Conservation (phyloP, 2,329 filamentous ascomycete genomes). For the Talaromyces sp. region DNA sequence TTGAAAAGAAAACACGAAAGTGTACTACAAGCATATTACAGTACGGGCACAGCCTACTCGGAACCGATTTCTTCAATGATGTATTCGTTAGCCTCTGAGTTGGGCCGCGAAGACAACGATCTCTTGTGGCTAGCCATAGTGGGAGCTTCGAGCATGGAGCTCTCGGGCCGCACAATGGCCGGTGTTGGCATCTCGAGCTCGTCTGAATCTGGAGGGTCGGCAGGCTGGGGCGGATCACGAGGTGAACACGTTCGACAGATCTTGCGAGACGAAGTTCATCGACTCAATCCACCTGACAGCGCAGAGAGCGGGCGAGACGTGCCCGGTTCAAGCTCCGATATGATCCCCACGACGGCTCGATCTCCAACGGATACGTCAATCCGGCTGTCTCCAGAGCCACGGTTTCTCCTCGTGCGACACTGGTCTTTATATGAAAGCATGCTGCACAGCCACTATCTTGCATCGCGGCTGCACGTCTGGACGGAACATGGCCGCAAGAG, state of each 20-base stretch:
- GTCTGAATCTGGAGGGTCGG: constrained; percentile 50
- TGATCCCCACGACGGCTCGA: constrained; percentile 82
- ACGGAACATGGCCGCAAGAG: constrained; percentile 83
- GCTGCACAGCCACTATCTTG: constrained; percentile 93
- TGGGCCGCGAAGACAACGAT: constrained; percentile 95
- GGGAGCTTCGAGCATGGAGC: constrained; percentile 87
- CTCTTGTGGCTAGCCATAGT: constrained; percentile 93
- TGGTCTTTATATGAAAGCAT: constrained; percentile 99
- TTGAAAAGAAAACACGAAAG: constrained; percentile 73
- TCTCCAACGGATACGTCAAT: constrained; percentile 91
- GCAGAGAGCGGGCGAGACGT: constrained; percentile 57
- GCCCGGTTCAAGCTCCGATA: constrained; percentile 65
- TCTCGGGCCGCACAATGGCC: constrained; percentile 80
- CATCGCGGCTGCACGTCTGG: constrained; percentile 90
- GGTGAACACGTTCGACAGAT: constrained; percentile 81
- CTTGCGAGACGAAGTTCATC: constrained; percentile 86
- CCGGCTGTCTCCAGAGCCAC: constrained; percentile 85
- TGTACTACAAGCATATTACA: constrained; percentile 77
- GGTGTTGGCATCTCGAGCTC: constrained; percentile 63
- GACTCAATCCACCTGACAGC: constrained; percentile 75
- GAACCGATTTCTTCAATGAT: constrained; percentile 93
- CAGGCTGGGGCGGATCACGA: constrained; percentile 76
- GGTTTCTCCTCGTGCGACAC: constrained; percentile 86
- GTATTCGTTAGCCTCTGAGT: constrained; percentile 89
- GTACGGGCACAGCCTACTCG: constrained; percentile 81